Evolutionary conservation across 2,329 filamentous ascomycete species (phyloP), one percentile per base, ranked within the genome.

Genomic region (Neopestalotiopsis sp.): DNA sequence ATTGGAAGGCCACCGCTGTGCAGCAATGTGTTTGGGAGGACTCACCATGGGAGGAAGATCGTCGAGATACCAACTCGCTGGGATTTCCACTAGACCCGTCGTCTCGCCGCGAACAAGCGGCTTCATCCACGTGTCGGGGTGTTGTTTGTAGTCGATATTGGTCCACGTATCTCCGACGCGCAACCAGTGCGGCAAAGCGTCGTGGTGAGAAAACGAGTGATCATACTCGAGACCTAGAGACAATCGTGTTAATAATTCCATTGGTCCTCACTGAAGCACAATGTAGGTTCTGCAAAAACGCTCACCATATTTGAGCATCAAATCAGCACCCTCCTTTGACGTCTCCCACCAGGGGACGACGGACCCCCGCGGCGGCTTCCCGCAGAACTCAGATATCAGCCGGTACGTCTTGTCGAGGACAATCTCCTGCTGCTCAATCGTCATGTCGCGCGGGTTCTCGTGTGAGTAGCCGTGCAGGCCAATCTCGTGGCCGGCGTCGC

Each of bases 321-420:
- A 79, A 71, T 92, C 87, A 0, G 88, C 88, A 4, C 90, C 91
- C 75, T 93, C 91, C 71, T 88, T 86, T 69, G 87, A 90, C 0
- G 88, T 90, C 76, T 94, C 92, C 92, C 91, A 94, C 76, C 76
- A 94, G 0, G 92, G 92, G 0, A 91, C 92, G 0, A 94, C 92
- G 53, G 87, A 90, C 1, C 92, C 92, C 0, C 91, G 83, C 0
- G 92, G 92, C 0, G 90, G 90, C 79, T 93, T 93, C 5, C 92
- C 90, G 56, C 87, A 88, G 74, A 95, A 92, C 0, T 91, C 88
- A 0, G 89, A 93, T 42, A 94, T 85, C 79, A 94, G 85, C 28
- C 87, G 86, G 76, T 90, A 93, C 20, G 91, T 93, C 79, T 93
- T 93, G 74, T 92, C 90, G 5, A 95, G 85, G 17, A 95, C 90